Percentiles rank a stretch among this genome's conserved stretches.
Evolutionary conservation across 192 early-diverging fungal genomes (phyloP).

Genomic region (Dispira parvispora): DNA sequence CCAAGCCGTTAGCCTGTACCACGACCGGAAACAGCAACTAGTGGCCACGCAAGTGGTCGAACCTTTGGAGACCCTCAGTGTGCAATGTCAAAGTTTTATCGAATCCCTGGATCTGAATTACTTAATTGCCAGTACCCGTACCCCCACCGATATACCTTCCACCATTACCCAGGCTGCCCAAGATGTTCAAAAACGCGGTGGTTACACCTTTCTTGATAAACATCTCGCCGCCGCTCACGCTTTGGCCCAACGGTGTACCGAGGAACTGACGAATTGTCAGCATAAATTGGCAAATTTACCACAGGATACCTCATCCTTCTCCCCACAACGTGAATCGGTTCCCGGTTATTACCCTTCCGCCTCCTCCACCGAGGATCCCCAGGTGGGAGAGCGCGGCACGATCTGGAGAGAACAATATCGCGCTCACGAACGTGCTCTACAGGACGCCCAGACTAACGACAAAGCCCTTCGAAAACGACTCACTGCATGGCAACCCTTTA

Average conservation of each 20-base stretch:
- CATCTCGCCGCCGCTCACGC: background rate
- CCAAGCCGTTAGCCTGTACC: constrained; percentile 74
- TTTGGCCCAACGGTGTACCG: background rate
- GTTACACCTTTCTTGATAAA: no score
- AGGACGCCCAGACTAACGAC: background rate
- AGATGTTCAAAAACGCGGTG: background rate
- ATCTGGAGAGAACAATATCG: background rate
- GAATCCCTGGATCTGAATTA: background rate
- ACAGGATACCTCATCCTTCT: background rate
- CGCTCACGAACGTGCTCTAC: background rate
- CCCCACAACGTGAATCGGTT: background rate
- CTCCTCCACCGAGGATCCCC: background rate
- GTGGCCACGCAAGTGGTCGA: constrained; percentile 48
- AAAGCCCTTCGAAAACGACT: background rate
- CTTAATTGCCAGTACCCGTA: background rate
- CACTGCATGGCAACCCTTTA: background rate
- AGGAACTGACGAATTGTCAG: no score
- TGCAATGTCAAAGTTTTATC: constrained; percentile 40
- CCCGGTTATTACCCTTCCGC: background rate
- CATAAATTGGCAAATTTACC: no score
- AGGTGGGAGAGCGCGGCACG: background rate
- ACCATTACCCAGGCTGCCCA: background rate
- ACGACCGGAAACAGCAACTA: constrained; percentile 61
- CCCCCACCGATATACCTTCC: background rate
- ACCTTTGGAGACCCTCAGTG: constrained; percentile 48